phyloP scores from a whole-genome alignment of 768 basidiomycete species.

The Symmetrospora coprosmae region DNA sequence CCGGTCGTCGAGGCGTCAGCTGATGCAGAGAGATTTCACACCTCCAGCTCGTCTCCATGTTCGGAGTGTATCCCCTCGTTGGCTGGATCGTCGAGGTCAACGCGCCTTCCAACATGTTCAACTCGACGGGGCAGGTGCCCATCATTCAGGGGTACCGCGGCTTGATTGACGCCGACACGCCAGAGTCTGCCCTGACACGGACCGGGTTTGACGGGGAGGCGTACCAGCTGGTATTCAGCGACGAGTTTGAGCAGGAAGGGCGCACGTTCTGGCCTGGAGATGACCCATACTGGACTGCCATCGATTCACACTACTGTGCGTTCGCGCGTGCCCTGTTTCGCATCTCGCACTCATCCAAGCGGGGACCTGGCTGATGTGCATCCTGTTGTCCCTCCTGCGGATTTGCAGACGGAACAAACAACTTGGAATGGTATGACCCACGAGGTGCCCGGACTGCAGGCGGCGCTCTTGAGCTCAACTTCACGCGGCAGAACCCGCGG shows the following conservation, averaged over 20 bases:
- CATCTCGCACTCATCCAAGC: no score
- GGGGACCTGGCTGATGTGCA: not conserved
- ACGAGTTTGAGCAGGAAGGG: constrained; percentile 61
- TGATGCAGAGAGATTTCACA: no score
- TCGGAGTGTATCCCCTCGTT: constrained; percentile 8
- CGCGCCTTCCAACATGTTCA: not conserved
- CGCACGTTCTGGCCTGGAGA: constrained; percentile 50
- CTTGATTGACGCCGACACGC: constrained; percentile 68
- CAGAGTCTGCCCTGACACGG: constrained; percentile 34
- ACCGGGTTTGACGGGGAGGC: constrained; percentile 55
- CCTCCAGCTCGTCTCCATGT: constrained; percentile 4
- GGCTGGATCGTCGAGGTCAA: not conserved
- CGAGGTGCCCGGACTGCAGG: constrained; percentile 53
- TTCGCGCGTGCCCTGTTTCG: constrained; percentile 43
- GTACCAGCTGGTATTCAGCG: constrained; percentile 72
- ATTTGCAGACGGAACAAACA: constrained; percentile 1
- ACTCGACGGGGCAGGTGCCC: constrained; percentile 1
- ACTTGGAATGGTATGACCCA: constrained; percentile 61
- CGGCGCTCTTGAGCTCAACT: constrained; percentile 45
- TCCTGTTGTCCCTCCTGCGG: not conserved
- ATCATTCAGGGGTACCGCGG: constrained; percentile 37
- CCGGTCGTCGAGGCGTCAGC: not conserved
- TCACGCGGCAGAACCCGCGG: constrained; percentile 35
- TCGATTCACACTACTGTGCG: constrained; percentile 40
- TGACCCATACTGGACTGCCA: constrained; percentile 58